Percentiles rank a stretch among this genome's conserved stretches.
Conservation (phyloP, 2,329 filamentous ascomycete genomes). For the Lachnellula occidentalis region DNA sequence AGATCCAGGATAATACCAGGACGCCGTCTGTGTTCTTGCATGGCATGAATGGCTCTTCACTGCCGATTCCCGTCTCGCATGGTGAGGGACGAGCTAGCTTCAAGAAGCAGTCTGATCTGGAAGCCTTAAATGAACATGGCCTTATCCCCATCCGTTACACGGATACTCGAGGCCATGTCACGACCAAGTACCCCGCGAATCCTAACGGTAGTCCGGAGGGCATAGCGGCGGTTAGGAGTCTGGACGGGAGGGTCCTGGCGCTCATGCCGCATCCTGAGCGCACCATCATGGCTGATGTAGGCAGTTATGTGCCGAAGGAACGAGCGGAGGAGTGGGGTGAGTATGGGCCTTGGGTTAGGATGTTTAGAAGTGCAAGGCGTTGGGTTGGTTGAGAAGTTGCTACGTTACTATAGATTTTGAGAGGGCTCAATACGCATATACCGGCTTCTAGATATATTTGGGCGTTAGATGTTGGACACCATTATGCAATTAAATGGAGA, state of each 20-base stretch:
- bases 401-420: too few relatives aligned
- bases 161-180: conserved; percentile 71
- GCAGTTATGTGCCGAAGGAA: conserved; percentile 57
- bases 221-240: conserved; percentile 61
- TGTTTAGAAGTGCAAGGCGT: conserved; percentile 68
- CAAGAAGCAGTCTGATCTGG: conserved; percentile 44
- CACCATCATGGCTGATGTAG: conserved; percentile 60
- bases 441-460: too few relatives aligned
- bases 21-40: conserved; percentile 77
- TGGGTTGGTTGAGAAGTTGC: conserved; percentile 53
- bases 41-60: conserved; percentile 74
- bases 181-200: conserved; percentile 83
- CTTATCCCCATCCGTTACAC: conserved; percentile 78
- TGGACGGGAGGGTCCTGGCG: conserved; percentile 62
- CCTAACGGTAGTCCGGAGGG: conserved; percentile 67
- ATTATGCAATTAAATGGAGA: too few relatives aligned
- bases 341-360: conserved; percentile 62
- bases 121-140: conserved; percentile 56
- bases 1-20: conserved; percentile 58
- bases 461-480: too few relatives aligned
- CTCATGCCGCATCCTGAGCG: conserved; percentile 74
- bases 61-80: conserved; percentile 86
- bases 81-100: conserved; percentile 83
- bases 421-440: too few relatives aligned
- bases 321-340: conserved; percentile 59